phyloP scores from a whole-genome alignment of 1,284 basidiomycete genomes.

The Marasmius tenuissimus region DNA sequence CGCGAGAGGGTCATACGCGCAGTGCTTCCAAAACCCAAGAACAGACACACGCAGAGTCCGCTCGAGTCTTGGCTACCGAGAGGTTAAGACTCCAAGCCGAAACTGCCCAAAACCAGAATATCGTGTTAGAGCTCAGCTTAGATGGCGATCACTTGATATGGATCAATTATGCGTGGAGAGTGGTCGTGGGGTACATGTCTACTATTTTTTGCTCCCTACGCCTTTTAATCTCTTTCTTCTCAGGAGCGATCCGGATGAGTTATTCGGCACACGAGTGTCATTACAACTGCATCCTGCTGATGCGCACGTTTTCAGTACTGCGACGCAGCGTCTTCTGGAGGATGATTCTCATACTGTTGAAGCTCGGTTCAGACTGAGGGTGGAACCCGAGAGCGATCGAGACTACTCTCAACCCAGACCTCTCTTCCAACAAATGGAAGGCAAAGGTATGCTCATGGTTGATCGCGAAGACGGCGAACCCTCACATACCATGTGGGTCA shows the following conservation, averaged over 20 bases:
- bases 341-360: conserved; percentile 96
- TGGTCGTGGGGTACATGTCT: conserved; percentile 79
- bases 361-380: conserved; percentile 83
- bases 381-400: conserved; percentile 60
- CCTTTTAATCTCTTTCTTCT: conserved; percentile 13
- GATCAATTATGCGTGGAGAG: conserved; percentile 93
- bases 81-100: conserved; percentile 86
- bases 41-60: conserved; percentile 63
- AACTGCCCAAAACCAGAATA: conserved; percentile 91
- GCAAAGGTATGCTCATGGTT: conserved; percentile 98
- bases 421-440: conserved; percentile 90
- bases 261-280: conserved; percentile 82
- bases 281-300: conserved; percentile 84
- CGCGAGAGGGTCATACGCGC: conserved; percentile 31
- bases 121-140: conserved; percentile 92
- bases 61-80: conserved; percentile 79
- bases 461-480: conserved; percentile 84
- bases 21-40: conserved; percentile 45
- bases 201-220: conserved; percentile 8
- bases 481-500: conserved; percentile 99
- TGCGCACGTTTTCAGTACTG: conserved; percentile 84
- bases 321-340: conserved; percentile 81
- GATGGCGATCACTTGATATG: conserved; percentile 92
- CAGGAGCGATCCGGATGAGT: conserved; percentile 83
- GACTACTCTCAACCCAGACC: conserved; percentile 47